These are phyloP conservation scores for Platanthera zijinensis DNA, from an alignment of 106 monocot species.

Conservation along the genomic window DNA sequence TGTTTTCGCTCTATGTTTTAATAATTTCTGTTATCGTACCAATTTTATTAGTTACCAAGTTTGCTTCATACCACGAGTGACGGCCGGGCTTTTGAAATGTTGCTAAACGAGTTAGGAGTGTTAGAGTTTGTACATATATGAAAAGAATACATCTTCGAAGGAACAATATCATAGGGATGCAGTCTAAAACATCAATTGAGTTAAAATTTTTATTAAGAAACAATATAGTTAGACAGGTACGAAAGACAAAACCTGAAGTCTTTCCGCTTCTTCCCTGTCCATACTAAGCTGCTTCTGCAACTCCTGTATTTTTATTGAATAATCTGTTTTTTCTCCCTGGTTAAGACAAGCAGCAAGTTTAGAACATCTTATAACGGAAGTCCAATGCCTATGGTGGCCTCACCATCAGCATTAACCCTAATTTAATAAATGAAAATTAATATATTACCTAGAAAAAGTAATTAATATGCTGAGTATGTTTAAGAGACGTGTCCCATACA, in stretches of 20 bases:
- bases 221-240: not conserved
- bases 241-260: conserved; percentile 49
- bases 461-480: not conserved
- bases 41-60: no score
- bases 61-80: no score
- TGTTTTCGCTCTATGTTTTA: no score
- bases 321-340: conserved; percentile 86
- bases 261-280: conserved; percentile 93
- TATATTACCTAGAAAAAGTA: not conserved
- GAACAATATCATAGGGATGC: not conserved
- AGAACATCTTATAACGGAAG: not conserved
- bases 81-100: no score
- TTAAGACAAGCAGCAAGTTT: not conserved
- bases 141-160: not conserved
- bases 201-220: not conserved
- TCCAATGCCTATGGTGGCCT: not conserved
- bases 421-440: not conserved
- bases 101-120: no score
- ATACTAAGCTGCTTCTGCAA: conserved; percentile 94
- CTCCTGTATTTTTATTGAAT: conserved; percentile 90
- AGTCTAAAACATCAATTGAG: not conserved
- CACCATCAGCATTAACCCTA: not conserved
- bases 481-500: not conserved
- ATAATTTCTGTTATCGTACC: no score
- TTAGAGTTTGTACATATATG: not conserved